Percentiles rank a stretch among this genome's conserved stretches.
These are phyloP conservation scores for Porphyra umbilicalis DNA, from an alignment of 31 red algal genomes.

Conservation along the genomic window DNA sequence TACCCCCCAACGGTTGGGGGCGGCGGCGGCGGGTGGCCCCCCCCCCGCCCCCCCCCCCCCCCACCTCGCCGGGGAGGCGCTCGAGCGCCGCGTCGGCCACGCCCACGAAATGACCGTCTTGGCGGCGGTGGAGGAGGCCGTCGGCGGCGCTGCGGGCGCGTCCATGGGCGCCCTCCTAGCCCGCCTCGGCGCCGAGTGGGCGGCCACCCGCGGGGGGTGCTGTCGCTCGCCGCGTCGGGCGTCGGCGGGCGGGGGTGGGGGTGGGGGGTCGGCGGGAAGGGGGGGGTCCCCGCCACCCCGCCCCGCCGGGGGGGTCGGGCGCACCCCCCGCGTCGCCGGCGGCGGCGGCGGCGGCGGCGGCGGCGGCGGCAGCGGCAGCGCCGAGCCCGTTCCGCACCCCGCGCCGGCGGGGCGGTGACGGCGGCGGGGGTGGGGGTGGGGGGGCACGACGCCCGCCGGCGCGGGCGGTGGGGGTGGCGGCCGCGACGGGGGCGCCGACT, in stretches of 20 bases:
- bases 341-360: constrained; percentile 5
- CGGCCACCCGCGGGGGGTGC: constrained; percentile 14
- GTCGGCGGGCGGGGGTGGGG: constrained; percentile 26
- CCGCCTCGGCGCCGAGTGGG: constrained; percentile 37
- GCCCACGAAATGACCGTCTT: constrained; percentile 31
- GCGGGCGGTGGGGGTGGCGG: background rate
- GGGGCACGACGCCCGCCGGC: background rate
- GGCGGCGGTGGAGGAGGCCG: constrained; percentile 33
- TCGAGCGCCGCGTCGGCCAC: constrained; percentile 10
- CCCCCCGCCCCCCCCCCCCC: background rate
- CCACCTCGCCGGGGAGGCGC: background rate
- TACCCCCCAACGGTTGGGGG: background rate
- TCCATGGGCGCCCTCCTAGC: constrained; percentile 22
- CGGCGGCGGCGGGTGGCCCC: background rate
- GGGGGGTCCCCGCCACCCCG: constrained; percentile 1
- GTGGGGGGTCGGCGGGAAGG: constrained; percentile 25
- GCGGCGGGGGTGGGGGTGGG: no score
- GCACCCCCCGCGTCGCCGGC: background rate
- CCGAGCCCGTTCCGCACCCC: background rate
- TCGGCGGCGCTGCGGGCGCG: constrained; percentile 5
- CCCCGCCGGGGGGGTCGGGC: background rate
- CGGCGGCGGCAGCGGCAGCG: background rate
- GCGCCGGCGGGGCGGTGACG: background rate
- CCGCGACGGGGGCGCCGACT: background rate
- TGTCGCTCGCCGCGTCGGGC: constrained; percentile 1